Evolutionary conservation across 1,284 basidiomycete species (phyloP).

Genomic region (Cutaneotrichosporon dermatis): DNA sequence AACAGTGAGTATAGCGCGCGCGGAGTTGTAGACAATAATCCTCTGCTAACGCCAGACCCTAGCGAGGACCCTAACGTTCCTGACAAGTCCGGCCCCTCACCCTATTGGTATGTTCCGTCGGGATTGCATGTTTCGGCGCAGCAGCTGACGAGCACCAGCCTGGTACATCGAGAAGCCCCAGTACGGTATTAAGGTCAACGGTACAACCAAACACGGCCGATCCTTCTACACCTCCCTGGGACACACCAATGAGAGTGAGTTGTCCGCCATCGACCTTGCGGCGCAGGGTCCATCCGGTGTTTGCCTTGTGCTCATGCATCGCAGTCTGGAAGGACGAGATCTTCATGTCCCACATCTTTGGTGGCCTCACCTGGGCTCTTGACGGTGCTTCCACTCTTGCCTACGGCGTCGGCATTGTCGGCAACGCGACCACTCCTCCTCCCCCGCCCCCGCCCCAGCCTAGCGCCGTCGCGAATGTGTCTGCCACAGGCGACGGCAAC

Average conservation of each 20-base stretch:
- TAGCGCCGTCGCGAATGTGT: not conserved
- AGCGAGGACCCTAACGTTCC: slow-evolving; percentile 1
- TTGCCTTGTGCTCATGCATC: no score
- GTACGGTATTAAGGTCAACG: slow-evolving; percentile 3
- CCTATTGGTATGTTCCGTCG: slow-evolving; percentile 36
- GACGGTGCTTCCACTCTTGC: slow-evolving; percentile 51
- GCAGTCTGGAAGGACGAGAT: slow-evolving; percentile 54
- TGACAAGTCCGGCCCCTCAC: slow-evolving; percentile 38
- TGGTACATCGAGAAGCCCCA: slow-evolving; percentile 65
- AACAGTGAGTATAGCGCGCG: slow-evolving; percentile 49
- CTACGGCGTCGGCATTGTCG: slow-evolving; percentile 42
- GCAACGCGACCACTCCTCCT: slow-evolving; percentile 26
- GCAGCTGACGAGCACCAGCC: slow-evolving; percentile 51
- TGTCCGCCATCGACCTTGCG: not conserved
- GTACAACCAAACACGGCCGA: slow-evolving; percentile 57
- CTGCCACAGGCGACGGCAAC: not conserved
- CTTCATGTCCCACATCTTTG: slow-evolving; percentile 65
- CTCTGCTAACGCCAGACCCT: not conserved
- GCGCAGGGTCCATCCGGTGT: no score
- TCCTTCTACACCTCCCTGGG: slow-evolving; percentile 77
- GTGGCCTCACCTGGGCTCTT: slow-evolving; percentile 68
- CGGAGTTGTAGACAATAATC: no score
- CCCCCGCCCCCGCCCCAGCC: slow-evolving; percentile 5
- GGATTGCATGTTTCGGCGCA: not conserved
- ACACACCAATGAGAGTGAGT: slow-evolving; percentile 60